Base-by-base conservation (phyloP, 2,329 filamentous ascomycete species). In the Aspergillus pseudotamarii region DNA sequence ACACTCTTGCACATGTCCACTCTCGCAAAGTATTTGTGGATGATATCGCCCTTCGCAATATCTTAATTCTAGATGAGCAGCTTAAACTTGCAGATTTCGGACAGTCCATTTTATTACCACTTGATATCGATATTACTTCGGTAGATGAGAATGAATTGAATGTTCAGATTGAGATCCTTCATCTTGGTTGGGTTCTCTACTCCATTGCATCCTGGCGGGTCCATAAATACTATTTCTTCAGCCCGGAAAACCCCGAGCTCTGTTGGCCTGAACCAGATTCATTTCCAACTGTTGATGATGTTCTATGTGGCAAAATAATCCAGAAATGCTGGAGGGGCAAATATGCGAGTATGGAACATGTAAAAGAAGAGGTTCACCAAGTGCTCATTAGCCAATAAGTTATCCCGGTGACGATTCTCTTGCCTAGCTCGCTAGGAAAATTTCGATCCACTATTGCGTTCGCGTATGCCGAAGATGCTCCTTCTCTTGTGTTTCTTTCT, bases 31-130 rank as follows among this genome's bases (percentile, higher is more conserved):
- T 65, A 32, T 61, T 62, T 45, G 56, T 66, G 58, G 58, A 65
- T 58, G 60, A 66, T 36, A 59, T 66, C 12, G 60, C 63, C 23
- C 60, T 65, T 1, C 46, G 58, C 6, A 66, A 65, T 61, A 65
- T 65, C 45, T 46, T 66, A 10, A 21, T 66, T 6, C n/a, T 61
- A n/a, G 51, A 60, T 54, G 58, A 34, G 19, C 55, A 63, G 65
- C 58, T 61, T n/a, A 61, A 65, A 60, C 30, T 65, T 23, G 45
- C 65, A 21, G 62, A 65, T 50, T 66, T 66, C 23, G 58, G 65
- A 11, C 62, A 63, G 14, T 64, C 62, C 2, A 58, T 66, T 19
- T 30, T 64, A 32, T 56, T 64, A 58, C 60, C 60, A 8, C 62
- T 46, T 26, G 62, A 64, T 36, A 30, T 26, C 19, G 58, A 61